Evolutionary conservation across 2,329 filamentous ascomycete genomes (phyloP).

Genomic region (Calonectria fujianensis): DNA sequence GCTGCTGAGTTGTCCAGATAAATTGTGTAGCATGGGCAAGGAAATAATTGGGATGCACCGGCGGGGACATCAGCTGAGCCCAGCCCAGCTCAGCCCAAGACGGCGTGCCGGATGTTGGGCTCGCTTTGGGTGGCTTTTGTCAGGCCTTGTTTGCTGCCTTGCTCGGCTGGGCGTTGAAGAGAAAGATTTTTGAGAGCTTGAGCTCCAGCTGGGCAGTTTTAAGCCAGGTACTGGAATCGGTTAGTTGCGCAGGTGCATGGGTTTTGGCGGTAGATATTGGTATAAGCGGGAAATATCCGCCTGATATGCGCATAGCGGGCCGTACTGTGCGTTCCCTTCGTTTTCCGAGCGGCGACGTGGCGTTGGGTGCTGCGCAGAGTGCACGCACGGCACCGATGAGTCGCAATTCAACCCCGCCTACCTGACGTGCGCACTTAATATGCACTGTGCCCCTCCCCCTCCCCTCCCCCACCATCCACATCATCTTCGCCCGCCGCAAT

Average conservation of each 20-base stretch:
- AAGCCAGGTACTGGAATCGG: constrained; percentile 36
- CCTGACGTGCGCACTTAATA: constrained; percentile 52
- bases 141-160: constrained; percentile 3
- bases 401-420: constrained; percentile 29
- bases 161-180: constrained; percentile 34
- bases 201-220: constrained; percentile 39
- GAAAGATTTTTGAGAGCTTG: constrained; percentile 35
- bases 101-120: constrained; percentile 25
- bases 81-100: constrained; percentile 32
- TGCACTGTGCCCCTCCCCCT: constrained; percentile 61
- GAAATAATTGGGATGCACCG: neutral
- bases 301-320: constrained; percentile 55
- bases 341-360: constrained; percentile 43
- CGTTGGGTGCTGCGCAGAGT: neutral
- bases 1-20: constrained; percentile 2
- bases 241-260: constrained; percentile 25
- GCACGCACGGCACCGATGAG: neutral
- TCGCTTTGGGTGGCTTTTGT: constrained; percentile 4
- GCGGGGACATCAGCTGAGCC: constrained; percentile 1
- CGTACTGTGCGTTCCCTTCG: constrained; percentile 48
- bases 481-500: constrained; percentile 45
- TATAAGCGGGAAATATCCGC: constrained; percentile 52
- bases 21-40: constrained; percentile 12
- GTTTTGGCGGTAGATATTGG: constrained; percentile 47
- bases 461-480: constrained; percentile 60